phyloP scores from a whole-genome alignment of 2,329 filamentous ascomycete species.

The Xenoacremonium recifei region DNA sequence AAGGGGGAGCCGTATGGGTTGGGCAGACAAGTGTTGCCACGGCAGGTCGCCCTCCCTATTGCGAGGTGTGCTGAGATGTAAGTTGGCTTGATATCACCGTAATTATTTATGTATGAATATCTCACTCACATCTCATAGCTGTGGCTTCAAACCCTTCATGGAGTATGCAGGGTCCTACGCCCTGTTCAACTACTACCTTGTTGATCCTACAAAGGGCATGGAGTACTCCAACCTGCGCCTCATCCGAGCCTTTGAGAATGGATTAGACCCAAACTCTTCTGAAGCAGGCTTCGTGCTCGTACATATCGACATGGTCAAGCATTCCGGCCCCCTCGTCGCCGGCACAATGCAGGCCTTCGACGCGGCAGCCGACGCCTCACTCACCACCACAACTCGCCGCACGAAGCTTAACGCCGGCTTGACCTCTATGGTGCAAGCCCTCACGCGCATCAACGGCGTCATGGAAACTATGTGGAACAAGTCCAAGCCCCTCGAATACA shows the following conservation, averaged over 20 bases:
- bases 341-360: slow-evolving; percentile 69
- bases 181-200: slow-evolving; percentile 65
- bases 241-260: slow-evolving; percentile 87
- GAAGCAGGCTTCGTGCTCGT: slow-evolving; percentile 96
- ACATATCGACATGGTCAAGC: slow-evolving; percentile 91
- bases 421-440: slow-evolving; percentile 55
- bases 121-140: slow-evolving; percentile 28
- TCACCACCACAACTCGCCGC: slow-evolving; percentile 38
- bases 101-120: not conserved
- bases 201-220: slow-evolving; percentile 55
- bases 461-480: slow-evolving; percentile 95
- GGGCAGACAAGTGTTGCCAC: slow-evolving; percentile 70
- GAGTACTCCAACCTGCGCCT: slow-evolving; percentile 72
- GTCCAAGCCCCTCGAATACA: slow-evolving; percentile 80
- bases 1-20: slow-evolving; percentile 76
- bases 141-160: slow-evolving; percentile 89
- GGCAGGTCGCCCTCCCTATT: slow-evolving; percentile 75
- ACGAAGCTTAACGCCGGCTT: slow-evolving; percentile 64
- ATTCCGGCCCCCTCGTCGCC: slow-evolving; percentile 75
- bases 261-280: slow-evolving; percentile 80
- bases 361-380: slow-evolving; percentile 35
- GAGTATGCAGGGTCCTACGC: slow-evolving; percentile 56
- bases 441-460: slow-evolving; percentile 67
- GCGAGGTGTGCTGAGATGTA: slow-evolving; percentile 82
- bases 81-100: slow-evolving; percentile 37